A percentile compares a stretch with the other conserved stretches of the same genome.
phyloP scores from a whole-genome alignment of 257 asterid genomes.

The Hygrophila difformis region DNA sequence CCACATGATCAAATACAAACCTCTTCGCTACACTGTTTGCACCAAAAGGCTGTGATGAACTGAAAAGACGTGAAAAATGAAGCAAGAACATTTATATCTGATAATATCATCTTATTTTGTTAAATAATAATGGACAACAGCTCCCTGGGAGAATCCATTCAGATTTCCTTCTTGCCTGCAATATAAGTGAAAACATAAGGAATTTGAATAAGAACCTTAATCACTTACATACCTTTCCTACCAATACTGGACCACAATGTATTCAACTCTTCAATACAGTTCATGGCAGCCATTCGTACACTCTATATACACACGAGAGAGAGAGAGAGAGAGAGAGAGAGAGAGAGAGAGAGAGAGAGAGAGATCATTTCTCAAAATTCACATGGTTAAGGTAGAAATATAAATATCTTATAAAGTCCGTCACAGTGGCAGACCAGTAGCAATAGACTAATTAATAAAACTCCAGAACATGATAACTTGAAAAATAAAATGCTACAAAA shows the following conservation, averaged over 20 bases:
- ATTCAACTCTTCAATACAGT: slow-evolving; percentile 50
- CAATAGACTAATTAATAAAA: slow-evolving; percentile 3
- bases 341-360: too few relatives aligned
- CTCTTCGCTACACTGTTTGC: slow-evolving; percentile 48
- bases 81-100: slow-evolving; percentile 56
- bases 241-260: slow-evolving; percentile 33
- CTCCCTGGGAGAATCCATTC: slow-evolving; percentile 57
- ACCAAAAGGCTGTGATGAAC: slow-evolving; percentile 54
- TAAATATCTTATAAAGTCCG: too few relatives aligned
- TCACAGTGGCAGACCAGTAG: not conserved
- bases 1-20: slow-evolving; percentile 23
- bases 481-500: too few relatives aligned
- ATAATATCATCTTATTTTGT: slow-evolving; percentile 66
- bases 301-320: slow-evolving; percentile 26
- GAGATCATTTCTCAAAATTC: slow-evolving; percentile 5
- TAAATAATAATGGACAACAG: slow-evolving; percentile 49
- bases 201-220: not conserved
- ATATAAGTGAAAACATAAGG: slow-evolving; percentile 9
- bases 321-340: slow-evolving; percentile 1
- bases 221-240: slow-evolving; percentile 39
- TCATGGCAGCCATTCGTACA: slow-evolving; percentile 67
- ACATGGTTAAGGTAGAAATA: not conserved
- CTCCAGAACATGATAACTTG: not conserved
- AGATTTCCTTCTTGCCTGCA: slow-evolving; percentile 43
- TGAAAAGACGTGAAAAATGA: slow-evolving; percentile 62